Conservation (phyloP, 2,329 filamentous ascomycete genomes). For the Sporothrix inflata region DNA sequence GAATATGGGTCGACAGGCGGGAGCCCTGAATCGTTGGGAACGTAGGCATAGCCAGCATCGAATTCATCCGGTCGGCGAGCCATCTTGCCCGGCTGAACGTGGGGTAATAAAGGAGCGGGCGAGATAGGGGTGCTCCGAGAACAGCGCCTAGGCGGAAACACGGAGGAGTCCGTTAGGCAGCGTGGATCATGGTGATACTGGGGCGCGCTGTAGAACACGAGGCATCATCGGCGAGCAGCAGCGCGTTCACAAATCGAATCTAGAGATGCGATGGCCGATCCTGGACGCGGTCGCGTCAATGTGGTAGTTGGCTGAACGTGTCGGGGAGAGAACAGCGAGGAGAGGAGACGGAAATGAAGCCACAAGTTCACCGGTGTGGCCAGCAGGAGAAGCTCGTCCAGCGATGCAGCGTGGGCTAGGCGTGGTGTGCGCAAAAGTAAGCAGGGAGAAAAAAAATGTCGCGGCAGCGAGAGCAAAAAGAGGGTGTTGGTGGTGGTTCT, state of each 20-base stretch:
- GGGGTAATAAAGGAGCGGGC: not conserved
- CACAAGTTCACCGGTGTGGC: not conserved
- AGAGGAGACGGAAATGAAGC: no score
- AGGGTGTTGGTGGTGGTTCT: not conserved
- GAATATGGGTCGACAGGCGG: not conserved
- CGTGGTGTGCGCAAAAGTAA: not conserved
- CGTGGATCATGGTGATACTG: slow-evolving; percentile 21
- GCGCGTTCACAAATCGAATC: not conserved
- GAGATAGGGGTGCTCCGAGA: not conserved
- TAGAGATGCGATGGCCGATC: not conserved
- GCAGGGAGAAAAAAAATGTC: no score
- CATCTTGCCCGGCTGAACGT: slow-evolving; percentile 16
- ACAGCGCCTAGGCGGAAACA: not conserved
- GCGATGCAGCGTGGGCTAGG: not conserved
- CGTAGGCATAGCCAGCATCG: slow-evolving; percentile 26
- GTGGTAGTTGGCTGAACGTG: not conserved
- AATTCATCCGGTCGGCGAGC: slow-evolving; percentile 39
- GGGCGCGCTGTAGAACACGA: not conserved
- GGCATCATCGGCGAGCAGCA: slow-evolving; percentile 3
- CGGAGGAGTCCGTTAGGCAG: slow-evolving; percentile 8
- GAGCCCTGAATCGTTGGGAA: not conserved
- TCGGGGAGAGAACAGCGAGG: not conserved
- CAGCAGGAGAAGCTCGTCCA: slow-evolving; percentile 4
- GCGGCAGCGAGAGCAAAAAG: not conserved
- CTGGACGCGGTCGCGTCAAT: not conserved